Evolutionary conservation across 176 grass and related monocot genomes (phyloP).

Genomic region (Eragrostis nindensis): DNA sequence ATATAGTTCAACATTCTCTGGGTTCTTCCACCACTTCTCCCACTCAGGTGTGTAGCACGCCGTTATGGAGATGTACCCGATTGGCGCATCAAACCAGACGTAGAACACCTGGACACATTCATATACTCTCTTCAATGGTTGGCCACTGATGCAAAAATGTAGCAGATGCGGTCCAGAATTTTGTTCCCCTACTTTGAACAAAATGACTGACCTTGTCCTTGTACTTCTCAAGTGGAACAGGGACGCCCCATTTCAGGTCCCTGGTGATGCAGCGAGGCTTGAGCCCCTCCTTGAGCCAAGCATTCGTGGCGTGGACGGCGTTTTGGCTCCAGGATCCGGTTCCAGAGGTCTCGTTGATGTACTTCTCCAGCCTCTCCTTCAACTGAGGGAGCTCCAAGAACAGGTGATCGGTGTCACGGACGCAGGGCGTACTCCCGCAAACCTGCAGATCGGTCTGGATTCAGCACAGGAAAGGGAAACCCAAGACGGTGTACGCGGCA

Average conservation of each 20-base stretch:
- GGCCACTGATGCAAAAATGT: neutral
- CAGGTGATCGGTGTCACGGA: constrained; percentile 76
- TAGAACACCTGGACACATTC: constrained; percentile 66
- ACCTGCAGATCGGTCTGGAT: constrained; percentile 38
- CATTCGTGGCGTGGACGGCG: constrained; percentile 59
- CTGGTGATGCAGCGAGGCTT: constrained; percentile 80
- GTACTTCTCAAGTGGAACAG: constrained; percentile 79
- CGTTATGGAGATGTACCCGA: constrained; percentile 88
- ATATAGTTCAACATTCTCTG: constrained; percentile 80
- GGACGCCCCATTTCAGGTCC: constrained; percentile 84
- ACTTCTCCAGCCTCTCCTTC: constrained; percentile 66
- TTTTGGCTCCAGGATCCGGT: constrained; percentile 84
- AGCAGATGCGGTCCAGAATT: neutral
- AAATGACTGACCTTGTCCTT: constrained; percentile 64
- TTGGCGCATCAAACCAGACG: constrained; percentile 86
- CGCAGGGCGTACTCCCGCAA: constrained; percentile 47
- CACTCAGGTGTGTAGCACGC: constrained; percentile 78
- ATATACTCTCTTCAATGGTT: neutral
- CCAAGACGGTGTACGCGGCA: neutral
- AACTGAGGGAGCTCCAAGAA: constrained; percentile 81
- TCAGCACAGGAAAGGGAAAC: neutral
- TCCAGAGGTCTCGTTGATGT: constrained; percentile 54
- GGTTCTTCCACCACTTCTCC: constrained; percentile 97
- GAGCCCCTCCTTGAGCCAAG: constrained; percentile 75
- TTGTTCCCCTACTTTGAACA: neutral